Conservation (phyloP, 2,329 filamentous ascomycete species). For the Monosporascus sp. region DNA sequence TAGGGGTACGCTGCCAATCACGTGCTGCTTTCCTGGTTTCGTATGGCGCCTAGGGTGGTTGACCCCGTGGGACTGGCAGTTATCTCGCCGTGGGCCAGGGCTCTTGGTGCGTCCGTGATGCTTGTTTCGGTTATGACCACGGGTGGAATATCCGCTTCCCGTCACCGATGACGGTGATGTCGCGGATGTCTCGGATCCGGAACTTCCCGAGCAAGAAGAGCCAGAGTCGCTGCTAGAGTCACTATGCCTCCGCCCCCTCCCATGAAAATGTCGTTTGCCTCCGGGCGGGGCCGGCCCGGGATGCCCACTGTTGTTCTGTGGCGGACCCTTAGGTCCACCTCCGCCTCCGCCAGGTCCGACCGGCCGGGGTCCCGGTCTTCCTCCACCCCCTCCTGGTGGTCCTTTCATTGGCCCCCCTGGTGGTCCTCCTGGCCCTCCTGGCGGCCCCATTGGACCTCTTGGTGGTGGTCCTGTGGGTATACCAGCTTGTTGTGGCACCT, state of each 20-base stretch:
- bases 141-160: neutral
- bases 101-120: neutral
- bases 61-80: neutral
- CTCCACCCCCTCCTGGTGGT: neutral
- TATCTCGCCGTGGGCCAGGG: neutral
- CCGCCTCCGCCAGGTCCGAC: neutral
- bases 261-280: too few relatives aligned
- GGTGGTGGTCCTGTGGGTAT: neutral
- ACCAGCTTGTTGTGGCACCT: neutral
- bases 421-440: neutral
- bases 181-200: constrained; percentile 5
- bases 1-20: neutral
- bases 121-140: neutral
- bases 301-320: neutral
- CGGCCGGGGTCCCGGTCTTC: neutral
- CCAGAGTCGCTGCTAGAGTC: constrained; percentile 9
- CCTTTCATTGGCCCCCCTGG: neutral
- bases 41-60: neutral
- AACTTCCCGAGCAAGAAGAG: constrained; percentile 5
- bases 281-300: neutral
- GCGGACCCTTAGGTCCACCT: neutral
- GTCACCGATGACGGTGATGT: constrained; percentile 8
- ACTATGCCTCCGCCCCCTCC: neutral
- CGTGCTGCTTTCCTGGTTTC: neutral
- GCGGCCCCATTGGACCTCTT: neutral